phyloP scores from a whole-genome alignment of 331 rosid species.

The Acacia concinna region DNA sequence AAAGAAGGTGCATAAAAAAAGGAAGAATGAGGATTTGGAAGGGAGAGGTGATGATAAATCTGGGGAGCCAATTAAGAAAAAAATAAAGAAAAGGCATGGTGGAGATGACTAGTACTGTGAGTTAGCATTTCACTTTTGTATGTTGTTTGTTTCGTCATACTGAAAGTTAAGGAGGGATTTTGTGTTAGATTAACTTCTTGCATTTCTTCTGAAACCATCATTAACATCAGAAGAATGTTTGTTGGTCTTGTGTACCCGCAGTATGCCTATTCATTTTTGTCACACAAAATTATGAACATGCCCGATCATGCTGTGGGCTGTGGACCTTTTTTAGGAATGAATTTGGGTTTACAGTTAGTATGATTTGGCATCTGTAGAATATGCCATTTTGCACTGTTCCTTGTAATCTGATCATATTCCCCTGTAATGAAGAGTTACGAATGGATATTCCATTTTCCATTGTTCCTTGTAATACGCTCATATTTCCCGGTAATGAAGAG shows the following conservation, averaged over 20 bases:
- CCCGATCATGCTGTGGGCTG: neutral
- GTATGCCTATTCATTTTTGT: too few species aligned
- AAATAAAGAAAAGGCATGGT: conserved; percentile 30
- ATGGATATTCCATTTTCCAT: neutral
- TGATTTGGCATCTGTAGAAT: neutral
- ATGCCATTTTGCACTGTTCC: neutral
- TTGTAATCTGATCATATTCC: neutral
- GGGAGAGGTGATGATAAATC: neutral
- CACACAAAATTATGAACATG: neutral
- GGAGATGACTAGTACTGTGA: conserved; percentile 7
- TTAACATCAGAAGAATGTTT: neutral
- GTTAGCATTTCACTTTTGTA: conserved; percentile 11
- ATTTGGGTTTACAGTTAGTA: neutral
- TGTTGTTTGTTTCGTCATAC: neutral
- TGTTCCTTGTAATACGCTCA: neutral
- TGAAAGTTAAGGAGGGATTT: conserved; percentile 19
- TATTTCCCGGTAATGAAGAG: neutral
- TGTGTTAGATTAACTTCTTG: conserved; percentile 11
- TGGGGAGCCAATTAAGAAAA: conserved; percentile 13
- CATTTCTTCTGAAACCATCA: neutral
- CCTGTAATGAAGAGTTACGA: neutral
- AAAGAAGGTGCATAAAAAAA: conserved; percentile 27
- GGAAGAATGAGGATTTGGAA: conserved; percentile 27
- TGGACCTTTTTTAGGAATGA: neutral
- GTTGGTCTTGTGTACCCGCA: neutral